phyloP scores from a whole-genome alignment of 306 rosid species.

The Cyclanthera cordifolia region DNA sequence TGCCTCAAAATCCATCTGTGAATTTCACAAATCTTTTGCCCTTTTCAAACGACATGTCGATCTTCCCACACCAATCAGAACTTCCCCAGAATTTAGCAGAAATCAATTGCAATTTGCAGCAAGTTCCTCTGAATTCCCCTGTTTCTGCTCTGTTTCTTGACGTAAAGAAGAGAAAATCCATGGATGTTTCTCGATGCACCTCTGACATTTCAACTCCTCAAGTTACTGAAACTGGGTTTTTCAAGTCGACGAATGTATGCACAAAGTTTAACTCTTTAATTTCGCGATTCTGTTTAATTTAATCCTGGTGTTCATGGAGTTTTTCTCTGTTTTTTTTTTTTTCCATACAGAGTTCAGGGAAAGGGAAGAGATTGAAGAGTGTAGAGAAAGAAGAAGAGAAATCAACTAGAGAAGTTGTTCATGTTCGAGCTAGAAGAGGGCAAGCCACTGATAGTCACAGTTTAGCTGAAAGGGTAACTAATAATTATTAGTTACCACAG shows the following conservation, averaged over 20 bases:
- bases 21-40: conserved; percentile 43
- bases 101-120: conserved; percentile 7
- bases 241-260: conserved; percentile 40
- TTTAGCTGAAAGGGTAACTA: conserved; percentile 84
- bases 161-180: conserved; percentile 44
- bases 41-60: conserved; percentile 35
- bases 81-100: conserved; percentile 33
- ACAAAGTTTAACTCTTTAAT: background rate
- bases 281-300: background rate
- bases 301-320: background rate
- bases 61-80: conserved; percentile 29
- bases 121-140: background rate
- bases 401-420: conserved; percentile 70
- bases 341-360: conserved; percentile 36
- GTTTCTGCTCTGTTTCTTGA: conserved; percentile 19
- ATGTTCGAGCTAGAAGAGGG: conserved; percentile 96
- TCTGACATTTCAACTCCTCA: conserved; percentile 54
- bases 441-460: conserved; percentile 99
- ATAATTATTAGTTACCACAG: background rate
- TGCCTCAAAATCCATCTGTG: conserved; percentile 37
- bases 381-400: conserved; percentile 41
- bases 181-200: conserved; percentile 37
- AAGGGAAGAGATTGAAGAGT: conserved; percentile 53
- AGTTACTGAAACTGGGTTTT: conserved; percentile 43
- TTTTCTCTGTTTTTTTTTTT: conserved; percentile 3